Evolutionary conservation across 805 yeast species (phyloP).

Genomic region (Ogataea philodendri): DNA sequence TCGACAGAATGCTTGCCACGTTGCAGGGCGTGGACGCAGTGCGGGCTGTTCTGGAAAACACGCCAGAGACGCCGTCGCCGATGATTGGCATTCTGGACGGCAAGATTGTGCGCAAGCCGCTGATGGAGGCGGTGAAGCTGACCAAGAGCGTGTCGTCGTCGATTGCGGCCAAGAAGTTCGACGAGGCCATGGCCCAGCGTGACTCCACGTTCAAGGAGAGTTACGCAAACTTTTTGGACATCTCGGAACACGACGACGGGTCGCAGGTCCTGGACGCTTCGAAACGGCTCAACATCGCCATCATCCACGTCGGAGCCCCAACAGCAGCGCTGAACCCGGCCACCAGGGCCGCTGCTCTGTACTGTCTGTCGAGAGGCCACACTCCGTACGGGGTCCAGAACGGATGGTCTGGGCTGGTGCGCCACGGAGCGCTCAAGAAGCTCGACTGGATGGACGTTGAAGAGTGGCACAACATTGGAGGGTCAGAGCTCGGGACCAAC

Average conservation of each 20-base stretch:
- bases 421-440: conserved; percentile 79
- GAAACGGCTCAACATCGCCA: conserved; percentile 71
- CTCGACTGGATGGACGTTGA: conserved; percentile 83
- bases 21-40: conserved; percentile 98
- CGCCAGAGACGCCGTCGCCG: conserved; percentile 88
- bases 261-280: conserved; percentile 56
- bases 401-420: conserved; percentile 87
- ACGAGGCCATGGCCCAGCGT: conserved; percentile 80
- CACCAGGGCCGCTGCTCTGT: conserved; percentile 83
- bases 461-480: conserved; percentile 87
- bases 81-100: conserved; percentile 72
- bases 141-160: conserved; percentile 92
- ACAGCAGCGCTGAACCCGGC: conserved; percentile 96
- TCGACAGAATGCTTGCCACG: conserved; percentile 87
- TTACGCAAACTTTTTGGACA: conserved; percentile 65
- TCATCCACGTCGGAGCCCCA: conserved; percentile 94
- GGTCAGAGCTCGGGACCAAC: conserved; percentile 96
- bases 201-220: conserved; percentile 87
- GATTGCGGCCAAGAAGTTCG: conserved; percentile 74
- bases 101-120: conserved; percentile 77
- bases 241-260: conserved; percentile 67
- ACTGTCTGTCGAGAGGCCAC: conserved; percentile 89
- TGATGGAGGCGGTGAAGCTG: conserved; percentile 84
- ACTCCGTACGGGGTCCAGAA: conserved; percentile 86
- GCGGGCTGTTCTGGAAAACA: conserved; percentile 81